Evolutionary conservation across 148 eudicot genomes (phyloP).

Genomic region (Talinum fruticosum): DNA sequence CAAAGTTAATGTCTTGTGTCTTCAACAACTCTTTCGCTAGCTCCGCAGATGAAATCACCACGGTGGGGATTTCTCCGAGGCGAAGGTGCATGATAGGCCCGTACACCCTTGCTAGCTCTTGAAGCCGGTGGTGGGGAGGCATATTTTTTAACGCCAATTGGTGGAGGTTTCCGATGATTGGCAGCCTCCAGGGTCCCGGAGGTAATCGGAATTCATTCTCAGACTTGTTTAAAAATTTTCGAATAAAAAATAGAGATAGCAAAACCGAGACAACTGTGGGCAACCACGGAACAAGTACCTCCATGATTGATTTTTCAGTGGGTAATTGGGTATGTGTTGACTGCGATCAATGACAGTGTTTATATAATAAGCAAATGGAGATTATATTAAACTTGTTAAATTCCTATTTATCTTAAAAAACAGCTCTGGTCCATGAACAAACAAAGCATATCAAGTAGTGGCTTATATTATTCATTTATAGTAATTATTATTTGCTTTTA

Average conservation of each 20-base stretch:
- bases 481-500: too few relatives aligned
- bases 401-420: too few relatives aligned
- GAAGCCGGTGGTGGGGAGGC: constrained; percentile 22
- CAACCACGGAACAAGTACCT: not conserved
- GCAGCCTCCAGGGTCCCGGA: constrained; percentile 22
- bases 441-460: too few relatives aligned
- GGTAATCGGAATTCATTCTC: not conserved
- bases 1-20: constrained; percentile 28
- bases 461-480: too few relatives aligned
- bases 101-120: constrained; percentile 10
- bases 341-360: too few relatives aligned
- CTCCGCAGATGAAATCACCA: constrained; percentile 26
- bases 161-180: constrained; percentile 25
- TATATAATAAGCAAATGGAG: too few relatives aligned
- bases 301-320: not conserved
- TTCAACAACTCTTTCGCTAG: constrained; percentile 29
- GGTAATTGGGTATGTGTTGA: not conserved
- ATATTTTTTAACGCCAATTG: constrained; percentile 14
- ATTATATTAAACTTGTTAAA: too few relatives aligned
- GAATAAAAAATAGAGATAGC: not conserved
- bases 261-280: not conserved
- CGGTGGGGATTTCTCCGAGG: constrained; percentile 23
- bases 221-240: not conserved
- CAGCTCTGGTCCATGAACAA: too few relatives aligned
- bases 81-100: constrained; percentile 29